A percentile compares a stretch with the other conserved stretches of the same genome.
Conservation (phyloP, 768 basidiomycete genomes). For the Boletus coccyginus region DNA sequence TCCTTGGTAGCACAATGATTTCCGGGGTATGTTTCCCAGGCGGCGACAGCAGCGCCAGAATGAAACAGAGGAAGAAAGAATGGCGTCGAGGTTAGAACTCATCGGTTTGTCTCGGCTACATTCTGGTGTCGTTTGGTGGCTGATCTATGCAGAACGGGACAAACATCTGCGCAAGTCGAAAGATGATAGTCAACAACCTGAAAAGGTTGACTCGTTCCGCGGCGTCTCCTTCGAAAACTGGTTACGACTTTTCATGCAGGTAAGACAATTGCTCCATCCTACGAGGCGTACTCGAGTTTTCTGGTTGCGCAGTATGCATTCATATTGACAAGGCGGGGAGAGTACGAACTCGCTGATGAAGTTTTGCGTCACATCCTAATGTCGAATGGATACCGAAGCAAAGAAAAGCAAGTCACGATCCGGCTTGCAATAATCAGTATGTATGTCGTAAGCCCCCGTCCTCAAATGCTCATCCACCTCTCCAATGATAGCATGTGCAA, state of each 20-base stretch:
- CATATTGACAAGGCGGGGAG: slow-evolving; percentile 43
- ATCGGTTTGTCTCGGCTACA: slow-evolving; percentile 35
- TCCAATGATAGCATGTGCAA: background rate
- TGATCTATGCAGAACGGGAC: slow-evolving; percentile 10
- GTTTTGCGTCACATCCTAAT: slow-evolving; percentile 70
- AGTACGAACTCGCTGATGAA: slow-evolving; percentile 69
- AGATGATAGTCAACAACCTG: slow-evolving; percentile 38
- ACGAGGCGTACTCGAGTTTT: too few relatives aligned
- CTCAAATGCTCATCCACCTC: background rate
- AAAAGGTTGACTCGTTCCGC: slow-evolving; percentile 67
- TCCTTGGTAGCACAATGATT: slow-evolving; percentile 14
- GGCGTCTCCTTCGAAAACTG: slow-evolving; percentile 83
- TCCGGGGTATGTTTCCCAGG: slow-evolving; percentile 20
- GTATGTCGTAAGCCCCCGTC: background rate
- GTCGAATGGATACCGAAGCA: slow-evolving; percentile 70
- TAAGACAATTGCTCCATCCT: slow-evolving; percentile 24
- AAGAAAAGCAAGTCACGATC: slow-evolving; percentile 64
- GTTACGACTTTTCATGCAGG: slow-evolving; percentile 84
- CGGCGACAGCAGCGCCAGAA: slow-evolving; percentile 14
- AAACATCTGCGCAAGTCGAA: slow-evolving; percentile 48
- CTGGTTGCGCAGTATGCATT: too few relatives aligned
- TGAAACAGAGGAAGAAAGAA: slow-evolving; percentile 16
- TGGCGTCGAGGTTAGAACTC: slow-evolving; percentile 57
- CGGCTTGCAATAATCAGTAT: slow-evolving; percentile 75
- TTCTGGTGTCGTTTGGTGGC: background rate